Evolutionary conservation across 345 rosid genomes (phyloP).

Genomic region (Carallia pectinifolia): DNA sequence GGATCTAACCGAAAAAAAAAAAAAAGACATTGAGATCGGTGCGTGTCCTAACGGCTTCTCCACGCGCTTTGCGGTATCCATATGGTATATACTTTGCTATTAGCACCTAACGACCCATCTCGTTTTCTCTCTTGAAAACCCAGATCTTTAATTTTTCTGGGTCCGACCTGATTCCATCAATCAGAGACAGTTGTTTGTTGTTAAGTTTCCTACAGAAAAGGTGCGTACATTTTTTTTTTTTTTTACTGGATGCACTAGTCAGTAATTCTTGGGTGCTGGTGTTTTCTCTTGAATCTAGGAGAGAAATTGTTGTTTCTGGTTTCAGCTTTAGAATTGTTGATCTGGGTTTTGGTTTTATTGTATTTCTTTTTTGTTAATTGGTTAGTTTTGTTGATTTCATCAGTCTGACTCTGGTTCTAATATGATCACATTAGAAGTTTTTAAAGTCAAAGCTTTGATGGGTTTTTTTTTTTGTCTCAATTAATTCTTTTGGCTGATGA

Average conservation of each 20-base stretch:
- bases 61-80: too few relatives aligned
- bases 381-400: background rate
- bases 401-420: background rate
- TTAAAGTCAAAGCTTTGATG: background rate
- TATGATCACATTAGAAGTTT: background rate
- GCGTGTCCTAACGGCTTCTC: too few relatives aligned
- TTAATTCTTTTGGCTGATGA: background rate
- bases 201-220: slow-evolving; percentile 1
- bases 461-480: background rate
- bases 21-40: too few relatives aligned
- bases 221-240: slow-evolving; percentile 6
- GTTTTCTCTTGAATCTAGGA: too few relatives aligned
- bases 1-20: too few relatives aligned
- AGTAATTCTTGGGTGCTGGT: too few relatives aligned
- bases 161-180: background rate
- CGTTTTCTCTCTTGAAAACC: slow-evolving; percentile 1
- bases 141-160: slow-evolving; percentile 29
- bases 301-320: background rate
- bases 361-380: background rate
- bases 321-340: slow-evolving; percentile 14
- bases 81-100: background rate
- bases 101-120: background rate
- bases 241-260: background rate
- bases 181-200: background rate
- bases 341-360: slow-evolving; percentile 2